Evolutionary conservation across 2,329 filamentous ascomycete species (phyloP).

Genomic region (Moelleriella libera): DNA sequence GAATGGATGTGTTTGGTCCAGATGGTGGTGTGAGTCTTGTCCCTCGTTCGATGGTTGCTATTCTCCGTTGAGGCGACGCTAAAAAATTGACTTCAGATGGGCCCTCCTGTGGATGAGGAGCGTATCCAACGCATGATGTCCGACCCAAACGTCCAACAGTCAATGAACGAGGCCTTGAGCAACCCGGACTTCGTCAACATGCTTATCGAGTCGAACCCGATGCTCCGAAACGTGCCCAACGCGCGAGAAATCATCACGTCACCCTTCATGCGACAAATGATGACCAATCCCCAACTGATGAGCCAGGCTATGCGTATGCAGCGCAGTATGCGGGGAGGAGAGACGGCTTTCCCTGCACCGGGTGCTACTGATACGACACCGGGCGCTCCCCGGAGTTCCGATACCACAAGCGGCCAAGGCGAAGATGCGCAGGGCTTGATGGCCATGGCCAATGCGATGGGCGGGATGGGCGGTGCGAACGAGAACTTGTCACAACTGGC

Average conservation of each 20-base stretch:
- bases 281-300: constrained; percentile 80
- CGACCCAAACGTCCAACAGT: constrained; percentile 73
- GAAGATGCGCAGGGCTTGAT: constrained; percentile 17
- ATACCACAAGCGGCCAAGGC: not conserved
- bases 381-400: constrained; percentile 12
- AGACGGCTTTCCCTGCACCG: constrained; percentile 67
- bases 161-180: constrained; percentile 87
- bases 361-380: constrained; percentile 81
- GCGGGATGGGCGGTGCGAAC: constrained; percentile 8
- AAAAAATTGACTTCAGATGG: constrained; percentile 49
- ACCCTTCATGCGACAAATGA: constrained; percentile 78
- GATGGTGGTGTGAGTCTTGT: constrained; percentile 70
- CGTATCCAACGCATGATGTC: constrained; percentile 73
- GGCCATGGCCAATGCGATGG: constrained; percentile 23
- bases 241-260: constrained; percentile 79
- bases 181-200: constrained; percentile 92
- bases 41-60: not conserved
- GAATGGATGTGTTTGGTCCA: constrained; percentile 77
- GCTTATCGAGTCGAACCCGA: constrained; percentile 85
- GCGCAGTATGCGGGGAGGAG: constrained; percentile 47
- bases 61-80: not conserved
- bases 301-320: constrained; percentile 74
- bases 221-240: constrained; percentile 58
- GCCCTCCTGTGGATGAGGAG: constrained; percentile 68
- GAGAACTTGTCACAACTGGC: constrained; percentile 19